Conservation (phyloP, 768 basidiomycete species). For the Leccinum uliginosum region DNA sequence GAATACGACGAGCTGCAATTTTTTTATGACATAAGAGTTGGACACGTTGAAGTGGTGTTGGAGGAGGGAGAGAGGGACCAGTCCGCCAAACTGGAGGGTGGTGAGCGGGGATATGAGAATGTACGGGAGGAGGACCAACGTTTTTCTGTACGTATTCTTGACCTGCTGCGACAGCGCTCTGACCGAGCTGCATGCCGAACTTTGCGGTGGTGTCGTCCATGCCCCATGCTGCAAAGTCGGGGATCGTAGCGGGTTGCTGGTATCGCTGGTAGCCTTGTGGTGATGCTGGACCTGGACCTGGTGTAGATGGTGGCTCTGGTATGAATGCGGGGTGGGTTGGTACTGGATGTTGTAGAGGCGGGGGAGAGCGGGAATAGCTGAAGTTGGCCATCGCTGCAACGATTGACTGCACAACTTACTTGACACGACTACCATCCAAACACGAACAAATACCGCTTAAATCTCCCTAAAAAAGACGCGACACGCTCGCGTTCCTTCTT, state of each 20-base stretch:
- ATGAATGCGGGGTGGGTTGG: conserved; percentile 86
- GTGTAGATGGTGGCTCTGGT: conserved; percentile 74
- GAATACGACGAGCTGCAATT: conserved; percentile 84
- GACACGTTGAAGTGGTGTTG: conserved; percentile 96
- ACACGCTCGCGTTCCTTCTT: neutral
- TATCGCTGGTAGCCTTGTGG: conserved; percentile 46
- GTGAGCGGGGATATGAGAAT: conserved; percentile 4
- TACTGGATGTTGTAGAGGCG: conserved; percentile 82
- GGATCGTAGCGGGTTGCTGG: conserved; percentile 32
- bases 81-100: conserved; percentile 61
- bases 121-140: conserved; percentile 41
- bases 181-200: conserved; percentile 94
- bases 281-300: conserved; percentile 63
- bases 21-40: conserved; percentile 90
- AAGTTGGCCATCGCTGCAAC: conserved; percentile 29
- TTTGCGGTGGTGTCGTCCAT: conserved; percentile 92
- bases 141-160: conserved; percentile 96
- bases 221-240: conserved; percentile 68
- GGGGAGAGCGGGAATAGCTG: conserved; percentile 54
- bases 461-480: conserved; percentile 17
- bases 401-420: neutral
- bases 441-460: conserved; percentile 15
- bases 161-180: conserved; percentile 86
- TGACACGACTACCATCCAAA: conserved; percentile 13
- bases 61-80: conserved; percentile 70